Evolutionary conservation across 2,329 filamentous ascomycete genomes (phyloP).

Genomic region (Fusarium pininemorale): DNA sequence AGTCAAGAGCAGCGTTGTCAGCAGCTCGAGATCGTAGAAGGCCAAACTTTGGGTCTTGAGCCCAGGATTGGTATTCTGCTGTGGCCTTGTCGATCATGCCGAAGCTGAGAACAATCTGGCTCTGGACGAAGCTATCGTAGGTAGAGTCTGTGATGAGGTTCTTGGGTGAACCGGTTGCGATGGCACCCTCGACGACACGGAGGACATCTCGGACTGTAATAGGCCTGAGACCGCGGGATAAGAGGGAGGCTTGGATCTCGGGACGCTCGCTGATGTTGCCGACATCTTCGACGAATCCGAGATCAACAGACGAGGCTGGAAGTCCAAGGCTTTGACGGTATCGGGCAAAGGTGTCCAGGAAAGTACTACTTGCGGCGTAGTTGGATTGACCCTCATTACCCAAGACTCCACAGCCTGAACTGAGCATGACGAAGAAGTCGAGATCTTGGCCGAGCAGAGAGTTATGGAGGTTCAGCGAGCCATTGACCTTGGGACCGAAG

Average conservation of each 20-base stretch:
- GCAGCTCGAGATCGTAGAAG: constrained; percentile 25
- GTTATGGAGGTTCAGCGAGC: constrained; percentile 33
- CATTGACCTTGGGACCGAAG: constrained; percentile 37
- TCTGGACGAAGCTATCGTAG: constrained; percentile 31
- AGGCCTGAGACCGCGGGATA: constrained; percentile 33
- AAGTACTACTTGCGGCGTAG: constrained; percentile 36
- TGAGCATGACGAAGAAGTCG: constrained; percentile 39
- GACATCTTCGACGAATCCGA: constrained; percentile 36
- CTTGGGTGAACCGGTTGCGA: constrained; percentile 29
- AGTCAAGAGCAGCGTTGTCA: constrained; percentile 25
- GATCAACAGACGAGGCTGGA: constrained; percentile 32
- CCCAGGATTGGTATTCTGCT: constrained; percentile 37
- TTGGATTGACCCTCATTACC: constrained; percentile 37
- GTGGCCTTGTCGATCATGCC: constrained; percentile 38
- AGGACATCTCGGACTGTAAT: constrained; percentile 39
- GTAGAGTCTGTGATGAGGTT: background rate
- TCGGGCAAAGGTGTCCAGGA: constrained; percentile 36
- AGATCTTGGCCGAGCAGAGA: constrained; percentile 31
- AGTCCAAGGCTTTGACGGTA: constrained; percentile 35
- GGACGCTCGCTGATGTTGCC: constrained; percentile 38
- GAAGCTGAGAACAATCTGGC: constrained; percentile 38
- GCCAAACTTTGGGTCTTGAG: constrained; percentile 38
- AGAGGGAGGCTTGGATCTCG: constrained; percentile 32
- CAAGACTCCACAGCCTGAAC: constrained; percentile 34
- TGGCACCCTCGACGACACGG: constrained; percentile 35